Conservation (phyloP, 2,329 filamentous ascomycete genomes). For the Diaporthe vexans region DNA sequence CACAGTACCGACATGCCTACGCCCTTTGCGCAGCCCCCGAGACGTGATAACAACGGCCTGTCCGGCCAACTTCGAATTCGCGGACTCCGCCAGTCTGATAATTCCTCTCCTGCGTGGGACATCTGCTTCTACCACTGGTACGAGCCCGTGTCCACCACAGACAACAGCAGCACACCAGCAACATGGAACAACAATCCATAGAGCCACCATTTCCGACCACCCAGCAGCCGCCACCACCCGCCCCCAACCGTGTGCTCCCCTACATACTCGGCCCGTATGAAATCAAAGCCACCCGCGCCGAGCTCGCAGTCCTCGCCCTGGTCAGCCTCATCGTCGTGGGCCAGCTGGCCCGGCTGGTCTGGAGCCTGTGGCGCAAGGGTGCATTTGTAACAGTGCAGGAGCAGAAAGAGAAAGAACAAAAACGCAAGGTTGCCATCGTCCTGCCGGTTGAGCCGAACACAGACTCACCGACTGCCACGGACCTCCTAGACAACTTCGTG, state of each 20-base stretch:
- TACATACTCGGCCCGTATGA: not conserved
- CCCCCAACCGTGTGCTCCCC: not conserved
- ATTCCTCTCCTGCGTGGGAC: not conserved
- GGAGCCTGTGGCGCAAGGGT: constrained; percentile 45
- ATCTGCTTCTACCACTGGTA: not conserved
- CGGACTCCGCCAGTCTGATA: not conserved
- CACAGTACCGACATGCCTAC: constrained; percentile 30
- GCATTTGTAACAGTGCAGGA: no score
- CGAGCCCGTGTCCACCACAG: not conserved
- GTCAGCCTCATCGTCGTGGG: constrained; percentile 52
- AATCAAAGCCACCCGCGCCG: constrained; percentile 48
- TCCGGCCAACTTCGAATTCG: not conserved
- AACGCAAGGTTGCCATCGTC: constrained; percentile 5
- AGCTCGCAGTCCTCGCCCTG: constrained; percentile 53
- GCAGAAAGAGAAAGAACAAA: no score
- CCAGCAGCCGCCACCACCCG: not conserved
- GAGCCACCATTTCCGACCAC: not conserved
- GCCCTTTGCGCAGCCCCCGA: constrained; percentile 14
- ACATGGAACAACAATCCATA: not conserved
- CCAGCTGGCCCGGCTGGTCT: constrained; percentile 51
- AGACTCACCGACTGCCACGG: not conserved
- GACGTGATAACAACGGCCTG: not conserved
- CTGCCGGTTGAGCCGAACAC: not conserved
- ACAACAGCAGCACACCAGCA: not conserved
- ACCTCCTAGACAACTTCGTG: not conserved